These are phyloP conservation scores for Russula sp. DNA, from an alignment of 768 basidiomycete genomes.

Conservation along the genomic window DNA sequence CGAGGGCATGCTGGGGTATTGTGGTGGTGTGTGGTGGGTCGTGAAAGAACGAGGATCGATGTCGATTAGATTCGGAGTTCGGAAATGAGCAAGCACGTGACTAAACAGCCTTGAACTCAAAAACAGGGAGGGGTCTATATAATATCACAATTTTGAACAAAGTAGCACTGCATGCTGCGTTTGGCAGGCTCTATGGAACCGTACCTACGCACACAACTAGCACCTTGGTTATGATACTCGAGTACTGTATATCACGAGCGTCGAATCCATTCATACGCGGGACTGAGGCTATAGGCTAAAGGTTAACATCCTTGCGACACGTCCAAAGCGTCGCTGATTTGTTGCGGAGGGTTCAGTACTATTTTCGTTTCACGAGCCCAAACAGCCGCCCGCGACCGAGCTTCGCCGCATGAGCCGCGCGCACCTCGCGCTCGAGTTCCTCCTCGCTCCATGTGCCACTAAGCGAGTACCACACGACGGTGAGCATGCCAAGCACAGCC, in stretches of 20 bases:
- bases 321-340: not conserved
- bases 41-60: not conserved
- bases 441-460: slow-evolving; percentile 71
- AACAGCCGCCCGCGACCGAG: slow-evolving; percentile 45
- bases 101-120: too few relatives aligned
- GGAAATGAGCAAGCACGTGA: not conserved
- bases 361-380: slow-evolving; percentile 27
- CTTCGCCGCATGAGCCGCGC: slow-evolving; percentile 52
- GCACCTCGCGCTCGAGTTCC: slow-evolving; percentile 72
- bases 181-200: not conserved
- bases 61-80: slow-evolving; percentile 3
- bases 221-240: not conserved
- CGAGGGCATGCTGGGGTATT: not conserved
- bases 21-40: not conserved
- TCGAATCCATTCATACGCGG: not conserved
- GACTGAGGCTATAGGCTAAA: not conserved
- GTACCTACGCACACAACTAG: not conserved
- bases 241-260: not conserved
- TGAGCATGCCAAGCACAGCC: slow-evolving; percentile 74
- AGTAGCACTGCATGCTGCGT: not conserved
- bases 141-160: not conserved
- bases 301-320: not conserved
- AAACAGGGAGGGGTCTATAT: not conserved
- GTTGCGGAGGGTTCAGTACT: not conserved
- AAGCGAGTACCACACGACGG: slow-evolving; percentile 81